These are phyloP conservation scores for Chaetomium strumarium DNA, from an alignment of 2,329 filamentous ascomycete genomes.

Conservation along the genomic window DNA sequence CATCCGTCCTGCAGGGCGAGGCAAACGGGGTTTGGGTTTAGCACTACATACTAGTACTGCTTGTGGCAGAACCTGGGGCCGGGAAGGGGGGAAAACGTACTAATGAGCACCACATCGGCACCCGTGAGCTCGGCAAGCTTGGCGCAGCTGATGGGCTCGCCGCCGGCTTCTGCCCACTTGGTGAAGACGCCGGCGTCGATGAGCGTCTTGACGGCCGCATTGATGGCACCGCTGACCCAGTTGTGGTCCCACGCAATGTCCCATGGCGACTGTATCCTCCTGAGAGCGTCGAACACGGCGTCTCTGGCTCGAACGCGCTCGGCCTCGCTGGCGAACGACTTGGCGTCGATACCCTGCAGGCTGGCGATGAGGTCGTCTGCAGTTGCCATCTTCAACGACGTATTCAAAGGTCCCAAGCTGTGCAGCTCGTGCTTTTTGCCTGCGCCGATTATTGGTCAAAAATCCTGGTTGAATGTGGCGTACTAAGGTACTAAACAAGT, in stretches of 20 bases:
- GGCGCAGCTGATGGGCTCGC: constrained; percentile 26
- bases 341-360: constrained; percentile 25
- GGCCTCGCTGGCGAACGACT: constrained; percentile 29
- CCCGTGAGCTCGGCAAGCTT: constrained; percentile 31
- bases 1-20: constrained; percentile 27
- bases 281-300: constrained; percentile 28
- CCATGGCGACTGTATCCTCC: constrained; percentile 34
- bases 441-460: too few species aligned
- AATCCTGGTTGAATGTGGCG: too few species aligned
- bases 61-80: neutral
- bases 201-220: constrained; percentile 32
- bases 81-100: constrained; percentile 7
- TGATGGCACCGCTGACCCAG: constrained; percentile 31
- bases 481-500: too few species aligned
- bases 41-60: too few species aligned
- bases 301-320: constrained; percentile 31
- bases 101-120: constrained; percentile 30
- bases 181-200: constrained; percentile 34
- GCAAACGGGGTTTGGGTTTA: neutral
- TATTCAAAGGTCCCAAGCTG: neutral
- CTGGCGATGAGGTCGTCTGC: constrained; percentile 25
- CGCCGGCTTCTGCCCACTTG: constrained; percentile 31
- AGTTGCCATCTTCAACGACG: constrained; percentile 19
- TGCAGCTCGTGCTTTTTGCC: too few species aligned
- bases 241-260: constrained; percentile 36